Evolutionary conservation across 306 rosid genomes (phyloP).

Genomic region (Malus sylvestris): DNA sequence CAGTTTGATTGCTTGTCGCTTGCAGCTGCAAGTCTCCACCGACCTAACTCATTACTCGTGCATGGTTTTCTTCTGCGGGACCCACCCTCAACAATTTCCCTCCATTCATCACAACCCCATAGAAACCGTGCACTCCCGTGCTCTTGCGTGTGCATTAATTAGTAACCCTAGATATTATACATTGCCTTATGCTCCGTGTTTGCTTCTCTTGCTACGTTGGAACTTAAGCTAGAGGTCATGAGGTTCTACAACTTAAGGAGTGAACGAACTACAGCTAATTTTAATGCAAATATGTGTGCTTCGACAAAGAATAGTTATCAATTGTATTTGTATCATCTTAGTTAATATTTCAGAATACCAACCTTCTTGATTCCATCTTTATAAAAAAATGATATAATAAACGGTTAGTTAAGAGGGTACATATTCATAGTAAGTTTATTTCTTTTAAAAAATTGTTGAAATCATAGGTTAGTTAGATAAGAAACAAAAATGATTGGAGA

Average conservation of each 20-base stretch:
- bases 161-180: not conserved
- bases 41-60: not conserved
- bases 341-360: no score
- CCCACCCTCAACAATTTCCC: not conserved
- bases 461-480: no score
- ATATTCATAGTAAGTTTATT: no score
- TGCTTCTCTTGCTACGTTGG: not conserved
- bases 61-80: not conserved
- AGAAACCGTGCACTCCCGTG: constrained; percentile 9
- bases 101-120: not conserved
- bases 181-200: no score
- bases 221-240: not conserved
- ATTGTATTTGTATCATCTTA: not conserved
- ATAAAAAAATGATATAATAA: no score
- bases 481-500: no score
- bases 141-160: not conserved
- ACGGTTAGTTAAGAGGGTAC: no score
- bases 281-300: not conserved
- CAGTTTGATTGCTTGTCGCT: not conserved
- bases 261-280: not conserved
- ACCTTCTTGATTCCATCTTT: no score
- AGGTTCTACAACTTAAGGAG: not conserved
- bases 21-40: not conserved
- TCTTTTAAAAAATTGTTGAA: no score
- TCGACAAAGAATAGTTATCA: no score